Percentiles rank a stretch among this genome's conserved stretches.
These are phyloP conservation scores for Penstemon davidsonii DNA, from an alignment of 257 asterid species.

Conservation along the genomic window DNA sequence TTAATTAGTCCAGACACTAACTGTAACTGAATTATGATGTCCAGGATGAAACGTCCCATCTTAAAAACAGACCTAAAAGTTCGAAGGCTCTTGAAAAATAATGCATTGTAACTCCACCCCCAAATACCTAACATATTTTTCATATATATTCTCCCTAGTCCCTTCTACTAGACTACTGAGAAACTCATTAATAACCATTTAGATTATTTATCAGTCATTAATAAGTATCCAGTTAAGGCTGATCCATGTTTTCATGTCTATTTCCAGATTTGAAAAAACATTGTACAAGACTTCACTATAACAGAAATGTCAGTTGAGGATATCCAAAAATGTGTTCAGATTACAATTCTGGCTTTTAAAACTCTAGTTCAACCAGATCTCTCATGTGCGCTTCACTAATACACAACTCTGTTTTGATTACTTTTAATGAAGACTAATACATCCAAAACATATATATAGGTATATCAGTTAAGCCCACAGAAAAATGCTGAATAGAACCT, in stretches of 20 bases:
- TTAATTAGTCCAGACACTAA: background rate
- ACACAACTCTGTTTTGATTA: background rate
- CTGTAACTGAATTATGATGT: too few relatives aligned
- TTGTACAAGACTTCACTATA: too few relatives aligned
- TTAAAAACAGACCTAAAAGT: too few relatives aligned
- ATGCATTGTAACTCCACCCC: too few relatives aligned
- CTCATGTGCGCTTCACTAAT: conserved; percentile 12
- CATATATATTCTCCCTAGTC: too few relatives aligned
- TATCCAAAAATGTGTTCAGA: conserved; percentile 1
- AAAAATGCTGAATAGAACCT: conserved; percentile 46
- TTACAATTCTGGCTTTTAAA: background rate
- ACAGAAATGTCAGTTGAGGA: background rate
- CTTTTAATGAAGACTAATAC: background rate
- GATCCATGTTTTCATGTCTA: background rate
- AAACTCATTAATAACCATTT: too few relatives aligned
- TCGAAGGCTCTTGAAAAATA: too few relatives aligned
- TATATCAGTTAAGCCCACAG: background rate
- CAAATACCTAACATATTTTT: too few relatives aligned
- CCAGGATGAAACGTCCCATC: too few relatives aligned
- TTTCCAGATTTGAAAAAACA: background rate
- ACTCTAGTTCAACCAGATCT: conserved; percentile 22
- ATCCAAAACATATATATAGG: background rate
- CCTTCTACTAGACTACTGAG: too few relatives aligned
- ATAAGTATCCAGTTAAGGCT: too few relatives aligned
- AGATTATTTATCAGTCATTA: too few relatives aligned